Conservation (phyloP, 495 filamentous ascomycete species). For the Parmelia sp. region DNA sequence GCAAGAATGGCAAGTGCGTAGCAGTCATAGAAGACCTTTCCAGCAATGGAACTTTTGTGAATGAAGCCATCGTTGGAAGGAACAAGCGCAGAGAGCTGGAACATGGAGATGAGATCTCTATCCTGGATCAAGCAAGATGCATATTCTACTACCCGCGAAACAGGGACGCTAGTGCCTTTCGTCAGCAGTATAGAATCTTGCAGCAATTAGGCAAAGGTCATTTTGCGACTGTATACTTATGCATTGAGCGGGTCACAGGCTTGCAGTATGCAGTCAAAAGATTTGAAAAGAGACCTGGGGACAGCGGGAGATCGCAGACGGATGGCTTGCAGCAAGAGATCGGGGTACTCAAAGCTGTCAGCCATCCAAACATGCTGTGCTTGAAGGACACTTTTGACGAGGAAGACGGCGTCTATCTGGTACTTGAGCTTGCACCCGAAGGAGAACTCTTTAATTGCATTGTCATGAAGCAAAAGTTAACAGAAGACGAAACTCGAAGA, state of each 20-base stretch:
- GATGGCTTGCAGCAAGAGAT: slow-evolving; percentile 92
- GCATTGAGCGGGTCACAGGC: slow-evolving; percentile 77
- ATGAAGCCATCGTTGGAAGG: slow-evolving; percentile 81
- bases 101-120: slow-evolving; percentile 82
- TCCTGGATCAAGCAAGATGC: slow-evolving; percentile 76
- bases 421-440: slow-evolving; percentile 84
- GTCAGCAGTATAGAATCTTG: slow-evolving; percentile 75
- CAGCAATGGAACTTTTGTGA: slow-evolving; percentile 94
- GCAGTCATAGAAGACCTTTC: slow-evolving; percentile 90
- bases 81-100: slow-evolving; percentile 85
- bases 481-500: slow-evolving; percentile 74
- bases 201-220: slow-evolving; percentile 92
- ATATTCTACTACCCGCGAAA: slow-evolving; percentile 78
- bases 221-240: slow-evolving; percentile 91
- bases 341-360: slow-evolving; percentile 90
- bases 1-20: slow-evolving; percentile 67
- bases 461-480: slow-evolving; percentile 77
- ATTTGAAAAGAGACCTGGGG: slow-evolving; percentile 73
- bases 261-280: slow-evolving; percentile 86
- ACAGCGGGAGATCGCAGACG: slow-evolving; percentile 73
- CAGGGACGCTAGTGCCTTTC: slow-evolving; percentile 68
- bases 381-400: slow-evolving; percentile 96
- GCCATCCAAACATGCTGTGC: slow-evolving; percentile 90
- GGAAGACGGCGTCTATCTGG: slow-evolving; percentile 79
- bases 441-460: slow-evolving; percentile 96